These are phyloP conservation scores for Colletotrichum abscissum DNA, from an alignment of 2,329 filamentous ascomycete genomes.

Conservation along the genomic window DNA sequence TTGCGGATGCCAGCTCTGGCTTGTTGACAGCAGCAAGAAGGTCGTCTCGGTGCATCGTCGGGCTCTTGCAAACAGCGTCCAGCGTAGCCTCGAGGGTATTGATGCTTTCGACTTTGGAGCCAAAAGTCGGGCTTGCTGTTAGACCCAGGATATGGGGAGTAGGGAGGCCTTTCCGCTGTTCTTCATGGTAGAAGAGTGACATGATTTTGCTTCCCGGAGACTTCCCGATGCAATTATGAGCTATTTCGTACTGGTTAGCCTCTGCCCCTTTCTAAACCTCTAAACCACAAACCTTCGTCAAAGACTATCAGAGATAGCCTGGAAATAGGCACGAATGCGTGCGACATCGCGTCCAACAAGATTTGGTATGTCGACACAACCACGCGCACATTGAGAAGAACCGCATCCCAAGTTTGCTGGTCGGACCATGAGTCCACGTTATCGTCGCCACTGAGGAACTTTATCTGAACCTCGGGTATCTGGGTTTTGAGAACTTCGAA, in stretches of 20 bases:
- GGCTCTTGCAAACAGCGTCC: conserved; percentile 75
- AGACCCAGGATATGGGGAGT: conserved; percentile 80
- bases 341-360: conserved; percentile 77
- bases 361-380: conserved; percentile 84
- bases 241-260: conserved; percentile 52
- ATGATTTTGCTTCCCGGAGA: conserved; percentile 79
- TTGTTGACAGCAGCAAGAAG: conserved; percentile 75
- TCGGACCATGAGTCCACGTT: conserved; percentile 80
- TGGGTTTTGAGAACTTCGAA: conserved; percentile 68
- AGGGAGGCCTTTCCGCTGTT: conserved; percentile 47
- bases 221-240: conserved; percentile 77
- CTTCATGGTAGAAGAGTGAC: conserved; percentile 74
- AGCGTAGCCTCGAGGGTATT: conserved; percentile 75
- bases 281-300: conserved; percentile 75
- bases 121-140: conserved; percentile 82
- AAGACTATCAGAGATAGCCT: conserved; percentile 78
- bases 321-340: conserved; percentile 77
- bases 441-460: conserved; percentile 74
- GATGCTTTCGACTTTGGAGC: conserved; percentile 65
- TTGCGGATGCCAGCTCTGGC: conserved; percentile 62
- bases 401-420: conserved; percentile 72
- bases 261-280: background rate
- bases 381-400: conserved; percentile 74
- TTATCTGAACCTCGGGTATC: conserved; percentile 68
- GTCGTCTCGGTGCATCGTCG: conserved; percentile 75